Evolutionary conservation across 768 basidiomycete species (phyloP).

Genomic region (Neoboletus brunneissimus): DNA sequence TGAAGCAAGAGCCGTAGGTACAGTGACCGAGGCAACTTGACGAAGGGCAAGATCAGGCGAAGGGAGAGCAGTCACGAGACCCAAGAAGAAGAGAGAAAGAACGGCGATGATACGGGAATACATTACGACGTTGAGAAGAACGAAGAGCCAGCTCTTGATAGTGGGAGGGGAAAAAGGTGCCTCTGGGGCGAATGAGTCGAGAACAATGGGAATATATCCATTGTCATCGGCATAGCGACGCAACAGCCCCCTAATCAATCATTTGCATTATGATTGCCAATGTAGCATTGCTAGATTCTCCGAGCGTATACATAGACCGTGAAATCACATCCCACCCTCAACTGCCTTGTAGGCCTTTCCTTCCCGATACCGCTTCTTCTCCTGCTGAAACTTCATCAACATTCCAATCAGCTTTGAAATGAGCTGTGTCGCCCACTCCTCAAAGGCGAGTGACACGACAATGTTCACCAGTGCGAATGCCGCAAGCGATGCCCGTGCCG

Average conservation of each 20-base stretch:
- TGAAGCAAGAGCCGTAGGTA: conserved; percentile 25
- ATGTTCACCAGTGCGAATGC: conserved; percentile 69
- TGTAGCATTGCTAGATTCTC: background rate
- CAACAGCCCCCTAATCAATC: background rate
- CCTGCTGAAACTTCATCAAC: conserved; percentile 40
- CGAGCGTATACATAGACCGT: background rate
- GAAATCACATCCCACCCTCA: conserved; percentile 56
- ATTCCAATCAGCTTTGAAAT: conserved; percentile 56
- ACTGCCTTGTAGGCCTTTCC: conserved; percentile 86
- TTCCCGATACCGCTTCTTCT: conserved; percentile 49
- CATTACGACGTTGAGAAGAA: conserved; percentile 26
- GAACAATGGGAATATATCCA: background rate
- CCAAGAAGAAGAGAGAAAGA: conserved; percentile 25
- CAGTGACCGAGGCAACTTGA: conserved; percentile 19
- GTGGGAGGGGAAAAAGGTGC: conserved; percentile 20
- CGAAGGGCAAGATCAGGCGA: conserved; percentile 16
- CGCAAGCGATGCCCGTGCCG: conserved; percentile 70
- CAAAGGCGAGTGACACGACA: conserved; percentile 66
- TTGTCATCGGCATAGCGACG: conserved; percentile 21
- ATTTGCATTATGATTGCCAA: background rate
- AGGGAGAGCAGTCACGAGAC: conserved; percentile 30
- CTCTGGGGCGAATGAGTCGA: conserved; percentile 30
- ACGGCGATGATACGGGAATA: conserved; percentile 16
- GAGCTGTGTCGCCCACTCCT: conserved; percentile 65
- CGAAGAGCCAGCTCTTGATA: conserved; percentile 41